Percentiles rank a stretch among this genome's conserved stretches.
Evolutionary conservation across 805 yeast species (phyloP).

Genomic region (Nakazawaea laoshanensis): DNA sequence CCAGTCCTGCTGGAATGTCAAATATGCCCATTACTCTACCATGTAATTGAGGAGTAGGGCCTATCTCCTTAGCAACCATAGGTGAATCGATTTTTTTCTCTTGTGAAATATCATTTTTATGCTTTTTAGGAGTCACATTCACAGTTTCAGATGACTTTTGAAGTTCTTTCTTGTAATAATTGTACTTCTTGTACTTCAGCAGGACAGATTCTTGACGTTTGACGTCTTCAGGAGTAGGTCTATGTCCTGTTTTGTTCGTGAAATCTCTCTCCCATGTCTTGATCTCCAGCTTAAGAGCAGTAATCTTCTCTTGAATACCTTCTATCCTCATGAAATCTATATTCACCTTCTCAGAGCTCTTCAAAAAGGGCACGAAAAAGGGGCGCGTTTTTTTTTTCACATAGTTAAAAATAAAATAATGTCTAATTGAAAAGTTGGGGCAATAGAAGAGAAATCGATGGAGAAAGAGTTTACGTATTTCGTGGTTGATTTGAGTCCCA

Average conservation of each 20-base stretch:
- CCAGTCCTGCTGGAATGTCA: constrained; percentile 36
- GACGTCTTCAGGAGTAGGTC: constrained; percentile 41
- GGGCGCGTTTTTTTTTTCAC: too few species aligned
- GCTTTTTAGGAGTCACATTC: constrained; percentile 5
- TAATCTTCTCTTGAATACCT: constrained; percentile 13
- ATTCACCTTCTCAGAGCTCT: too few species aligned
- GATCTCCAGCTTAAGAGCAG: constrained; percentile 30
- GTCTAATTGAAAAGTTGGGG: too few species aligned
- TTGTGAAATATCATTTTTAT: constrained; percentile 13
- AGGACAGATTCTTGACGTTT: constrained; percentile 27
- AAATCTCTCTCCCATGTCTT: constrained; percentile 51
- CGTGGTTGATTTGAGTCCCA: constrained; percentile 40
- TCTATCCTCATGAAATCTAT: too few species aligned
- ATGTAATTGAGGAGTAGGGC: constrained; percentile 83
- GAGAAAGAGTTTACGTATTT: constrained; percentile 22
- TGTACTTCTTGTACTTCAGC: constrained; percentile 24
- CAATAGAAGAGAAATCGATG: constrained; percentile 2
- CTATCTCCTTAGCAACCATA: constrained; percentile 34
- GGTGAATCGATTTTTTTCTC: constrained; percentile 8
- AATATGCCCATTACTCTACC: constrained; percentile 72
- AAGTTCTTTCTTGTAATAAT: constrained; percentile 16
- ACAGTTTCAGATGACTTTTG: background rate
- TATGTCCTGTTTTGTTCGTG: constrained; percentile 25
- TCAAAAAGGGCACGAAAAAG: too few species aligned
- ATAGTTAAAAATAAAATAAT: too few species aligned